Conservation (phyloP, 768 basidiomycete genomes). For the Vararia minispora region DNA sequence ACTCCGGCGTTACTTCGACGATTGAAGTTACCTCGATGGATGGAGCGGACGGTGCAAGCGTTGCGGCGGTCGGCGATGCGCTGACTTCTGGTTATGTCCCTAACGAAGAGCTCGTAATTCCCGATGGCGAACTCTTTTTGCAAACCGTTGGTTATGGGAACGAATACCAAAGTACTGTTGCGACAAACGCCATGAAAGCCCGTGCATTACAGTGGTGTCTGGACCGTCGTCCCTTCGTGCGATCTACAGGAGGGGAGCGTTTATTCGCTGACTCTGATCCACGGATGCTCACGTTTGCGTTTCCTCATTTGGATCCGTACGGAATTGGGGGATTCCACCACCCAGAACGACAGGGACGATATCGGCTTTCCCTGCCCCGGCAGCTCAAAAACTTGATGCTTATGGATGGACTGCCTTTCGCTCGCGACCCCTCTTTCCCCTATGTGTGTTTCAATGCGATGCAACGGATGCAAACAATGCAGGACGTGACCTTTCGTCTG, state of each 20-base stretch:
- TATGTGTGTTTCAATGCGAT: background rate
- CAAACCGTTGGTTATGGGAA: background rate
- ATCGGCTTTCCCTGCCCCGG: conserved; percentile 18
- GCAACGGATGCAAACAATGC: background rate
- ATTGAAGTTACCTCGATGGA: background rate
- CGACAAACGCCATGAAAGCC: background rate
- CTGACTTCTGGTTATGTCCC: background rate
- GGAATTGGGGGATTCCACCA: conserved; percentile 33
- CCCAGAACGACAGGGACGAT: background rate
- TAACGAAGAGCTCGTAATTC: background rate
- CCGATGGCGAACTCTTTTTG: background rate
- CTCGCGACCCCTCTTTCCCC: background rate
- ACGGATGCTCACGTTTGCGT: conserved; percentile 27
- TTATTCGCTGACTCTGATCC: conserved; percentile 17
- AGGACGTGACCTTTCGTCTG: background rate
- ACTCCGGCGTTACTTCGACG: background rate
- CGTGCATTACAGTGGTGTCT: background rate
- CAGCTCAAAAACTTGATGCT: conserved; percentile 25
- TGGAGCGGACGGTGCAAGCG: no score
- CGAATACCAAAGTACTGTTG: background rate
- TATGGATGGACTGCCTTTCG: conserved; percentile 23
- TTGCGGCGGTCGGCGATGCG: background rate
- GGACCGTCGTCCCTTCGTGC: background rate
- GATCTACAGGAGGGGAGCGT: background rate
- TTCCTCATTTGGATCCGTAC: conserved; percentile 33